Percentiles rank a stretch among this genome's conserved stretches.
These are phyloP conservation scores for Fusarium duplospermum DNA, from an alignment of 2,329 filamentous ascomycete species.

Conservation along the genomic window DNA sequence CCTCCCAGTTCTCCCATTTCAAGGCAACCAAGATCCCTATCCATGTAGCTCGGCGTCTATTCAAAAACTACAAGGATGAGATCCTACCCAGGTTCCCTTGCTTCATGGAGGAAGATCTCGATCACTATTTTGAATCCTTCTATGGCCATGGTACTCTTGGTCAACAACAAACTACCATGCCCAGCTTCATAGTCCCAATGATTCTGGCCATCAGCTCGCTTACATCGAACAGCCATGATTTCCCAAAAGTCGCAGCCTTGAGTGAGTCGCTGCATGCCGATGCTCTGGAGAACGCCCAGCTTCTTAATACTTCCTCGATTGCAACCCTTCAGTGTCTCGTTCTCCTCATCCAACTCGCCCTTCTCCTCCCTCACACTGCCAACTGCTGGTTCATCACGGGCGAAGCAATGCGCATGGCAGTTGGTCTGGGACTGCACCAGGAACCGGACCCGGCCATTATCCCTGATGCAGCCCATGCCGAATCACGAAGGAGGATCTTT, in stretches of 20 bases:
- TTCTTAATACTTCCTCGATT: neutral
- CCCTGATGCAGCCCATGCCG: neutral
- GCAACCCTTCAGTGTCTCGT: constrained; percentile 9
- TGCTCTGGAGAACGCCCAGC: neutral
- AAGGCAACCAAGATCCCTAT: neutral
- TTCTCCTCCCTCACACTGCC: constrained; percentile 29
- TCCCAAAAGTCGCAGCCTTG: neutral
- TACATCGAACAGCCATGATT: neutral
- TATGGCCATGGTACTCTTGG: neutral
- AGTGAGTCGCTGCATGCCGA: neutral
- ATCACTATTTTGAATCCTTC: neutral
- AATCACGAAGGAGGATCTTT: neutral
- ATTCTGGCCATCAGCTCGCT: neutral
- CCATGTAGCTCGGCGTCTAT: neutral
- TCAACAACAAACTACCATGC: neutral
- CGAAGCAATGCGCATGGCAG: constrained; percentile 40
- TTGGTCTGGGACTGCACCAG: constrained; percentile 38
- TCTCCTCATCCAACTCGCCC: constrained; percentile 31
- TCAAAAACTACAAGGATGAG: neutral
- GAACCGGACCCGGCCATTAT: constrained; percentile 12
- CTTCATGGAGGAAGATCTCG: neutral
- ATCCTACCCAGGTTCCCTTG: neutral
- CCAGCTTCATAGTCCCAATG: neutral
- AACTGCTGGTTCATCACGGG: constrained; percentile 38
- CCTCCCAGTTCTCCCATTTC: neutral